Base-by-base conservation (phyloP, 495 filamentous ascomycete genomes). In the Immersiella caudata region DNA sequence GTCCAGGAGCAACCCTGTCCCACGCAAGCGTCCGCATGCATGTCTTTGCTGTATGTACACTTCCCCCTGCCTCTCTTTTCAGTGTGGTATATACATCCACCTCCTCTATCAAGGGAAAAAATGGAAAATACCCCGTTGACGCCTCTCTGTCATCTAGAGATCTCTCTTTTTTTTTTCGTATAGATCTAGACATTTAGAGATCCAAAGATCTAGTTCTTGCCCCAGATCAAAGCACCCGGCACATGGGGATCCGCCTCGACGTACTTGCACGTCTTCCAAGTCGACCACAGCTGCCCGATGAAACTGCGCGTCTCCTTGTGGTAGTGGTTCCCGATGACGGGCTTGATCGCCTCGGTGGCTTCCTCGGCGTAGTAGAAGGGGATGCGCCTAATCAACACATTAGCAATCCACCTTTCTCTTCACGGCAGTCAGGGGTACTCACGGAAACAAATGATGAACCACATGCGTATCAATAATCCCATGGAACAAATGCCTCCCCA, bases 381-480 rank as follows among this genome's bases (percentile, higher is more conserved):
- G 65, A 96, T 96, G 69, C 86, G 88, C 71, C 85, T 87, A 22
- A 0, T 33, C 18, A n/a, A 16, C 1, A 6, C 6, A 26, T 56
- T 25, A 57, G 50, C 25, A 8, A 20, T 46, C 27, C 11, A 12
- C 22, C n/a, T n/a, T n/a, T n/a, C n/a, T n/a, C n/a, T n/a, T n/a
- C n/a, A n/a, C n/a, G n/a, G n/a, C n/a, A n/a, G n/a, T n/a, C n/a
- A n/a, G n/a, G 8, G 58, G 35, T 12, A 68, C 75, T 61, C 65
- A 77, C 75, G 75, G 75, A 74, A 95, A 88, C 70, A 92, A 88
- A 81, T 96, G 93, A 82, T 96, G 93, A n/a, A 94, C 83, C 65
- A 96, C 93, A 80, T 96, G 93, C 62, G 89, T 91, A 78, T 96
- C 93, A 77, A 94, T 90, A 77, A 96, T 94, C 74, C 91, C 90